A percentile compares a stretch with the other conserved stretches of the same genome.
Evolutionary conservation across 2,329 filamentous ascomycete genomes (phyloP).

Genomic region (Aureobasidium sp.): DNA sequence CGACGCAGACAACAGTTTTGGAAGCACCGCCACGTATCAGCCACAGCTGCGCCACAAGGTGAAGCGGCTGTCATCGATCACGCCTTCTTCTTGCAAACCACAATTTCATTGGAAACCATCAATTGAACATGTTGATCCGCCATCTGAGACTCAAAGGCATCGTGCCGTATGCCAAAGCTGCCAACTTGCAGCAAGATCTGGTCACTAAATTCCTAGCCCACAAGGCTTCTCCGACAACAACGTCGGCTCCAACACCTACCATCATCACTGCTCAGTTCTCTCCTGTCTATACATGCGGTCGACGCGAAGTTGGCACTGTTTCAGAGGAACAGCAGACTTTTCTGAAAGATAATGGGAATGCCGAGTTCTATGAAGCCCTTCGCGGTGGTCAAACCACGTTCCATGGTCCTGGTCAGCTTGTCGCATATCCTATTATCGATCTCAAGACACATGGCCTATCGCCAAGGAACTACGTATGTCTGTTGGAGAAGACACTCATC

Average conservation of each 20-base stretch:
- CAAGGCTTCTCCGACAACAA: constrained; percentile 55
- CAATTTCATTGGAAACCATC: neutral
- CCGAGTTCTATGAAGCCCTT: constrained; percentile 74
- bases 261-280: constrained; percentile 85
- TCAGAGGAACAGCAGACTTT: constrained; percentile 48
- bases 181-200: constrained; percentile 62
- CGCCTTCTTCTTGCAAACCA: neutral
- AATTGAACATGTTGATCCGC: constrained; percentile 55
- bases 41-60: neutral
- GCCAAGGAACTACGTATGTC: constrained; percentile 79
- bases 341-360: constrained; percentile 47
- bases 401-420: constrained; percentile 92
- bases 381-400: constrained; percentile 95
- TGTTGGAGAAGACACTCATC: constrained; percentile 82
- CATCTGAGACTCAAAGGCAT: constrained; percentile 66
- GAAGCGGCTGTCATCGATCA: neutral
- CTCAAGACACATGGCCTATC: constrained; percentile 73
- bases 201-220: constrained; percentile 65
- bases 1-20: too few species aligned
- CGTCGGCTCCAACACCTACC: constrained; percentile 66
- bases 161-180: constrained; percentile 61
- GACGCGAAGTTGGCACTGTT: constrained; percentile 71
- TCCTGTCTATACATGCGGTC: constrained; percentile 91
- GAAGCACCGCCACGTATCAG: too few species aligned
- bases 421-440: constrained; percentile 94